Evolutionary conservation across 2,329 filamentous ascomycete genomes (phyloP).

Genomic region (Rhynchosporium agropyri): DNA sequence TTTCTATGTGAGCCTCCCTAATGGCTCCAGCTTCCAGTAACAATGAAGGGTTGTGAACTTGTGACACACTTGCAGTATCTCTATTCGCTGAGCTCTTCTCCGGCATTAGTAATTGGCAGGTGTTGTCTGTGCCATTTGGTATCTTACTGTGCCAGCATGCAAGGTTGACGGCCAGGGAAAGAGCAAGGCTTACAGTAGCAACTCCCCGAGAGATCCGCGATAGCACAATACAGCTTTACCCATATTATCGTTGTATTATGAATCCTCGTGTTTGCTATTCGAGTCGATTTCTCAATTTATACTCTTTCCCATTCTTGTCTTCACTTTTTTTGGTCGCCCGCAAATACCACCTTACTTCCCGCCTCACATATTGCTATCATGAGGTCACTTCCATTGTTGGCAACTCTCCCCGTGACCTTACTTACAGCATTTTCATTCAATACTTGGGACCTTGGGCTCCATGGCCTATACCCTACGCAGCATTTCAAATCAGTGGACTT

Average conservation of each 20-base stretch:
- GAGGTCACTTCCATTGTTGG: background rate
- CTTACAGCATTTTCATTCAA: constrained; percentile 27
- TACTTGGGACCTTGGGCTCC: constrained; percentile 27
- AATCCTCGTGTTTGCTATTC: constrained; percentile 1
- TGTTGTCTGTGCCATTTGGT: background rate
- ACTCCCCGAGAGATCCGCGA: constrained; percentile 13
- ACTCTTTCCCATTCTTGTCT: constrained; percentile 2
- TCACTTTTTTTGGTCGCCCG: background rate
- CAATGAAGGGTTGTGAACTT: constrained; percentile 1
- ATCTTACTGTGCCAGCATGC: constrained; percentile 2
- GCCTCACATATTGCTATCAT: background rate
- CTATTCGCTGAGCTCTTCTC: background rate
- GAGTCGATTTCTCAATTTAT: background rate
- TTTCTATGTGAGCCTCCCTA: constrained; percentile 8
- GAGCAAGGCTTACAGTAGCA: constrained; percentile 15
- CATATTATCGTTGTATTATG: background rate
- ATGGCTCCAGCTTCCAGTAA: constrained; percentile 1
- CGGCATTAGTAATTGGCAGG: background rate
- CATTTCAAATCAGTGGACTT: constrained; percentile 28
- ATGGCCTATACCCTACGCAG: constrained; percentile 27
- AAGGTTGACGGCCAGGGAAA: background rate
- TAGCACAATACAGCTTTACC: background rate
- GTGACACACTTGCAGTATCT: constrained; percentile 4
- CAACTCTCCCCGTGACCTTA: constrained; percentile 17
- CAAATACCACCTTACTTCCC: background rate